A percentile compares a stretch with the other conserved stretches of the same genome.
These are phyloP conservation scores for Alternaria ethzedia DNA, from an alignment of 2,329 filamentous ascomycete species.

Conservation along the genomic window DNA sequence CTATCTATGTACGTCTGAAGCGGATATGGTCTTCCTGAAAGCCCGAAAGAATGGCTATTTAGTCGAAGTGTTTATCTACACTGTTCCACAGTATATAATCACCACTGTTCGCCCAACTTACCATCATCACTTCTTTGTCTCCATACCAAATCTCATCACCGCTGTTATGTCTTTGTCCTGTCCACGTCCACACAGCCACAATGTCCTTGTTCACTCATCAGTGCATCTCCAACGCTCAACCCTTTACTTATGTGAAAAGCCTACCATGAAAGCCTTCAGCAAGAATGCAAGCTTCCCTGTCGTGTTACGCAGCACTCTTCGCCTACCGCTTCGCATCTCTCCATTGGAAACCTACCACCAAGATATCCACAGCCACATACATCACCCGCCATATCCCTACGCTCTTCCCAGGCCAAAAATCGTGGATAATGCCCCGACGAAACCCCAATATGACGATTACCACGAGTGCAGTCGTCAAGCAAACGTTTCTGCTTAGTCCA, in stretches of 20 bases:
- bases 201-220: neutral
- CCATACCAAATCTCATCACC: neutral
- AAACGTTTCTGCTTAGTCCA: conserved; percentile 8
- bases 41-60: rapidly evolving
- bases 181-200: neutral
- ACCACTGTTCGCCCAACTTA: neutral
- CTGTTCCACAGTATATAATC: neutral
- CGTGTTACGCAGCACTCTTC: neutral
- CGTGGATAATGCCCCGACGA: neutral
- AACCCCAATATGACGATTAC: neutral
- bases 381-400: neutral
- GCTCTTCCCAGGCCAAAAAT: neutral
- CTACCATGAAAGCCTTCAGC: neutral
- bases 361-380: neutral
- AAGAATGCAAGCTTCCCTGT: neutral
- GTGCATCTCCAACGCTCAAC: neutral
- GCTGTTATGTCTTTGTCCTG: neutral
- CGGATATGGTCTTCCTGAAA: neutral
- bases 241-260: neutral
- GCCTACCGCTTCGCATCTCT: neutral
- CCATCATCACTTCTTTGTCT: neutral
- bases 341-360: neutral
- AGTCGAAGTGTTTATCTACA: neutral
- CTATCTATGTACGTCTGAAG: neutral
- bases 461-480: neutral